Evolutionary conservation across 148 eudicot genomes (phyloP).

Genomic region (Tetragonia tetragonoides): DNA sequence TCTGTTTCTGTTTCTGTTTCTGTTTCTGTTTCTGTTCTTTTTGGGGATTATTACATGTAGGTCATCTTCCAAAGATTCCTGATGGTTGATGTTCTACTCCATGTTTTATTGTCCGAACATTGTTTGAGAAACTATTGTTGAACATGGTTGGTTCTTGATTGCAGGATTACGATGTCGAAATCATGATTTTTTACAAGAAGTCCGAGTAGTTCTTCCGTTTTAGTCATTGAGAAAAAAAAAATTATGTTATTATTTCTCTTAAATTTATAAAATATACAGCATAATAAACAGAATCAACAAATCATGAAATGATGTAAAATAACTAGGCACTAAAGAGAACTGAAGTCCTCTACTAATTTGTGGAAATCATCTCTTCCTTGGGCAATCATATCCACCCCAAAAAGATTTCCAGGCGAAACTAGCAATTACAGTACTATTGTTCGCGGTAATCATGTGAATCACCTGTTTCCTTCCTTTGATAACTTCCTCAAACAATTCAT

Average conservation of each 20-base stretch:
- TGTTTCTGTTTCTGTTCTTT: neutral
- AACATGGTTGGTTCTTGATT: too few species aligned
- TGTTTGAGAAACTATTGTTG: too few species aligned
- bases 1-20: too few species aligned
- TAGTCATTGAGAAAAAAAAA: too few species aligned
- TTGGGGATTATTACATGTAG: neutral
- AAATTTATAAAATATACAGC: constrained; percentile 5
- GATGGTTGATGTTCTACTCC: neutral
- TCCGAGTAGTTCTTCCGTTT: neutral
- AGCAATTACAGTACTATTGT: constrained; percentile 9
- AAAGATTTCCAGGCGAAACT: neutral
- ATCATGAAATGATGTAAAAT: neutral
- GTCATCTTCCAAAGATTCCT: neutral
- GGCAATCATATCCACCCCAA: constrained; percentile 21
- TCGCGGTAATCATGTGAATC: constrained; percentile 25
- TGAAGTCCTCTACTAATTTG: constrained; percentile 14
- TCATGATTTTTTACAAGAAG: too few species aligned
- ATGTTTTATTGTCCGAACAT: too few species aligned
- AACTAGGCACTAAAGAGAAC: neutral
- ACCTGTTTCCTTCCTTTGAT: constrained; percentile 37
- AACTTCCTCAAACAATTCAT: constrained; percentile 42
- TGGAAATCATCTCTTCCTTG: constrained; percentile 18
- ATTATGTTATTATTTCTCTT: neutral
- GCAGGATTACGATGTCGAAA: too few species aligned
- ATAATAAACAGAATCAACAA: neutral